Conservation (phyloP, 805 yeast species). For the Kazachstania bromeliacearum region DNA sequence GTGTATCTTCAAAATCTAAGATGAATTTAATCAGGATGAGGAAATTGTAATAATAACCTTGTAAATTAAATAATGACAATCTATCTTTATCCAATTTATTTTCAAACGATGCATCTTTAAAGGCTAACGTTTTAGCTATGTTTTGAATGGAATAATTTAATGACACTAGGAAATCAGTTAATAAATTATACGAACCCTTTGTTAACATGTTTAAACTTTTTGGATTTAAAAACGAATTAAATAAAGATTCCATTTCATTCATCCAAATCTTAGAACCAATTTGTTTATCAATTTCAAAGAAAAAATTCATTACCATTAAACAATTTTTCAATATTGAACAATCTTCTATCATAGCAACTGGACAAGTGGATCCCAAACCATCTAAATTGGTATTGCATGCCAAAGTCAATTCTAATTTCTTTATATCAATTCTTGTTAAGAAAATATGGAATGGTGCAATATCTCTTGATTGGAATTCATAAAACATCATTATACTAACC, state of each 20-base stretch:
- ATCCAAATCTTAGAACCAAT: conserved; percentile 23
- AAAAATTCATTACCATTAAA: conserved; percentile 24
- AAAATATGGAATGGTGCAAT: conserved; percentile 21
- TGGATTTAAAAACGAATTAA: conserved; percentile 17
- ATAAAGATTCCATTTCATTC: conserved; percentile 14
- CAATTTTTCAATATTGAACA: conserved; percentile 21
- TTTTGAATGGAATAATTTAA: conserved; percentile 28
- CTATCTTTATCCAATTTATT: conserved; percentile 10
- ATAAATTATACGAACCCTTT: conserved; percentile 21
- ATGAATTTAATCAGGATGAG: conserved; percentile 24
- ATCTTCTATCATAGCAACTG: conserved; percentile 14
- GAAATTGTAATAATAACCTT: conserved; percentile 26
- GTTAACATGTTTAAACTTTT: conserved; percentile 17
- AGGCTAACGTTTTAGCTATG: conserved; percentile 16
- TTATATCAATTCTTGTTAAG: conserved; percentile 23
- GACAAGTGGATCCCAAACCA: not conserved
- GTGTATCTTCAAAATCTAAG: conserved; percentile 27
- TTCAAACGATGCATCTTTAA: conserved; percentile 9
- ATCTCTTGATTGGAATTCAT: conserved; percentile 20
- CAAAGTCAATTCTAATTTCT: conserved; percentile 15
- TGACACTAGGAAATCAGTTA: conserved; percentile 26
- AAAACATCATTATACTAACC: conserved; percentile 21
- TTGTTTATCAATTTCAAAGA: conserved; percentile 15
- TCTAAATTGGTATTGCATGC: not conserved
- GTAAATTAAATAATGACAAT: conserved; percentile 24